These are phyloP conservation scores for Ramaria sp. DNA, from an alignment of 768 basidiomycete species.

Conservation along the genomic window DNA sequence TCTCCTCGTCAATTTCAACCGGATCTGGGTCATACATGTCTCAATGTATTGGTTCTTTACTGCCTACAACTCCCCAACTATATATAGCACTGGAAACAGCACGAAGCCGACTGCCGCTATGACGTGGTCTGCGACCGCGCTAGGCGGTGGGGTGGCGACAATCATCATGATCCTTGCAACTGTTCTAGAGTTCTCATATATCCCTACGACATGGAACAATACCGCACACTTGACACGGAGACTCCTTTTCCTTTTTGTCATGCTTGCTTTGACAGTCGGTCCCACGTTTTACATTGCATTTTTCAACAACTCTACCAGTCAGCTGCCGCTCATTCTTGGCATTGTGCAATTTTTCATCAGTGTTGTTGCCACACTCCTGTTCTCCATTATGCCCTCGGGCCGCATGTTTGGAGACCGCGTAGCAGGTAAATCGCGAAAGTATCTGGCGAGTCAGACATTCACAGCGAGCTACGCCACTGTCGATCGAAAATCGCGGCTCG, in stretches of 20 bases:
- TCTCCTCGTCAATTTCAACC: constrained; percentile 98
- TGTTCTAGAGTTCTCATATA: constrained; percentile 90
- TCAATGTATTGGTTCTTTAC: constrained; percentile 96
- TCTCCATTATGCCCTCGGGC: constrained; percentile 88
- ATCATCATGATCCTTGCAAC: constrained; percentile 95
- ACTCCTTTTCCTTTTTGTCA: constrained; percentile 79
- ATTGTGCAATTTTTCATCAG: constrained; percentile 96
- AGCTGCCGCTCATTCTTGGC: constrained; percentile 81
- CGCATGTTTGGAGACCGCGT: constrained; percentile 99
- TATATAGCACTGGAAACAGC: constrained; percentile 53
- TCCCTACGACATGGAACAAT: constrained; percentile 98
- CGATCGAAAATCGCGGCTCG: constrained; percentile 50
- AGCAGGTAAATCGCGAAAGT: constrained; percentile 89
- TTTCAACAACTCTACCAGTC: constrained; percentile 54
- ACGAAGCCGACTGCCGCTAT: constrained; percentile 57
- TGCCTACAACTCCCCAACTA: constrained; percentile 79
- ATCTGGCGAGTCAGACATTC: constrained; percentile 97
- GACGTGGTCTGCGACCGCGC: constrained; percentile 86
- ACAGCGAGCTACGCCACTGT: constrained; percentile 88
- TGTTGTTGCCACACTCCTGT: constrained; percentile 73
- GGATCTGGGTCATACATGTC: constrained; percentile 97
- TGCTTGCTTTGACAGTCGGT: constrained; percentile 81
- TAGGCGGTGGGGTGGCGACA: constrained; percentile 94
- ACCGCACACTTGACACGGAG: constrained; percentile 92
- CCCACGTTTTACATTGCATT: constrained; percentile 94